Percentiles rank a stretch among this genome's conserved stretches.
phyloP scores from a whole-genome alignment of 148 eudicot species.

The Rhododendron simsii region DNA sequence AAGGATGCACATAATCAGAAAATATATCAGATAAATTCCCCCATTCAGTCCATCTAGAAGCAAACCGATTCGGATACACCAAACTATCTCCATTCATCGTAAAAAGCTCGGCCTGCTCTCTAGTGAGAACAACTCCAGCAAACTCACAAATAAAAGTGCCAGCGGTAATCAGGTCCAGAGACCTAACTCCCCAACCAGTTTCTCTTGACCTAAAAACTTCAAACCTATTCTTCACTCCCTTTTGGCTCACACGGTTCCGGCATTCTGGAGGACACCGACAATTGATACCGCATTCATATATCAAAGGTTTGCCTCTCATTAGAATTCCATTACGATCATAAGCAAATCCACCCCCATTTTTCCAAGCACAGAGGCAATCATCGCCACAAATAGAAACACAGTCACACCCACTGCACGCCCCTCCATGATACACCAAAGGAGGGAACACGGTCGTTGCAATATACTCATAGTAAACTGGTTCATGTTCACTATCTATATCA shows the following conservation, averaged over 20 bases:
- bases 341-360: conserved; percentile 77
- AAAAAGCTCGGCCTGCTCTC: conserved; percentile 65
- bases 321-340: conserved; percentile 64
- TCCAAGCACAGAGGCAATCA: conserved; percentile 54
- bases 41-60: conserved; percentile 81
- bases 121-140: conserved; percentile 72
- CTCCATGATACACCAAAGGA: conserved; percentile 42
- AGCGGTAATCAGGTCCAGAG: conserved; percentile 70
- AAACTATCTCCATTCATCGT: conserved; percentile 77
- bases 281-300: conserved; percentile 68
- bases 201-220: conserved; percentile 86
- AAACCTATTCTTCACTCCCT: conserved; percentile 54
- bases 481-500: conserved; percentile 61
- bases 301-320: conserved; percentile 71
- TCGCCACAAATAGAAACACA: conserved; percentile 53
- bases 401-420: conserved; percentile 46
- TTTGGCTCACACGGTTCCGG: conserved; percentile 75
- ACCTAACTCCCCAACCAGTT: conserved; percentile 85
- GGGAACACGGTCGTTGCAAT: conserved; percentile 58
- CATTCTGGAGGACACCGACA: conserved; percentile 73
- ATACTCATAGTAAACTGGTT: conserved; percentile 65
- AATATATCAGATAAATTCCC: conserved; percentile 65
- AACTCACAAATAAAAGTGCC: conserved; percentile 86
- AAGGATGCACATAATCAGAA: conserved; percentile 54
- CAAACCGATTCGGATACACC: conserved; percentile 67